phyloP scores from a whole-genome alignment of 1,284 basidiomycete species.

The Ustilago cynodontis region DNA sequence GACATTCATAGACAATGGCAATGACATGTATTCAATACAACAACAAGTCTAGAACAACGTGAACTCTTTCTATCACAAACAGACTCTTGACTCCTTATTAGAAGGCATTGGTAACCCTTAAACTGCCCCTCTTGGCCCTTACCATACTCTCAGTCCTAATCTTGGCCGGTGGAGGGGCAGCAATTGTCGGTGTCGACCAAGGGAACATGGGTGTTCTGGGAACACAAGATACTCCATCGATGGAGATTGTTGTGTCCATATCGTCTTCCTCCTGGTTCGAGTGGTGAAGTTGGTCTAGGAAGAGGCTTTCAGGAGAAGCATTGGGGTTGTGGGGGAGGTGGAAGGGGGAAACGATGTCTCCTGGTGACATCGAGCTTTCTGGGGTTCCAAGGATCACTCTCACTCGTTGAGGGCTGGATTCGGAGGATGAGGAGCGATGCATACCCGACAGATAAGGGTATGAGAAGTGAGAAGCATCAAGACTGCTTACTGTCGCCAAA shows the following conservation, averaged over 20 bases:
- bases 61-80: conserved; percentile 1
- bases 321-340: conserved; percentile 33
- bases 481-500: conserved; percentile 4
- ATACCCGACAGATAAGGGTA: conserved; percentile 62
- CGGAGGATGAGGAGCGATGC: conserved; percentile 25
- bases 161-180: conserved; percentile 23
- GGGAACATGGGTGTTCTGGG: conserved; percentile 21
- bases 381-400: conserved; percentile 32
- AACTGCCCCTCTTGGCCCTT: conserved; percentile 1
- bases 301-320: conserved; percentile 37
- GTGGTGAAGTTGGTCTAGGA: conserved; percentile 16
- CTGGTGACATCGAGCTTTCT: conserved; percentile 21
- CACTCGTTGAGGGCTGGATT: conserved; percentile 12
- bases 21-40: conserved; percentile 9
- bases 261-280: conserved; percentile 11
- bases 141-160: conserved; percentile 11
- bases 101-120: conserved; percentile 15
- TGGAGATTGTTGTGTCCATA: conserved; percentile 13
- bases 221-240: conserved; percentile 20
- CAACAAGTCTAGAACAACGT: neutral
- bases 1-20: conserved; percentile 3
- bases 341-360: conserved; percentile 31
- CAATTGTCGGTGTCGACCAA: conserved; percentile 35
- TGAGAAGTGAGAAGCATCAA: conserved; percentile 45
- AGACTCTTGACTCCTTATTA: neutral